phyloP scores from a whole-genome alignment of 306 rosid genomes.

The Cicer pinnatifidum region DNA sequence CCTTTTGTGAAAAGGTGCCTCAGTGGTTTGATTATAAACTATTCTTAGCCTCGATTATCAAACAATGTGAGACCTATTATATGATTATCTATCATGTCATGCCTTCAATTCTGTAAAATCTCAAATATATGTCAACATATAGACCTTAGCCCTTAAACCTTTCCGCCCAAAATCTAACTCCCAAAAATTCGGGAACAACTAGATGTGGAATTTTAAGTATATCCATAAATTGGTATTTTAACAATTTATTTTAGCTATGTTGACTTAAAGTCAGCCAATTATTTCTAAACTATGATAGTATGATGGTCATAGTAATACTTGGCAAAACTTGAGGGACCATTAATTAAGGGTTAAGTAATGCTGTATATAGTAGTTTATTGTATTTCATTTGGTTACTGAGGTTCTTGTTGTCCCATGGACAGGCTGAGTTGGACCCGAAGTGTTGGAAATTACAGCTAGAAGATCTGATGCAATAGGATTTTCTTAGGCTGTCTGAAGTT shows the following conservation, averaged over 20 bases:
- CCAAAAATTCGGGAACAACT: too few relatives aligned
- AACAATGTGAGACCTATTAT: too few relatives aligned
- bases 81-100: too few relatives aligned
- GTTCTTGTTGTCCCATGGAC: constrained; percentile 45
- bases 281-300: constrained; percentile 20
- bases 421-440: constrained; percentile 91
- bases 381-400: constrained; percentile 28
- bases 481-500: constrained; percentile 20
- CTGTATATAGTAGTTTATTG: background rate
- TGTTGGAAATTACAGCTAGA: constrained; percentile 86
- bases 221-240: background rate
- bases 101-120: too few relatives aligned
- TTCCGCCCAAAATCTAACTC: too few relatives aligned
- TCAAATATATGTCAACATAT: too few relatives aligned
- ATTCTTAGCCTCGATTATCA: too few relatives aligned
- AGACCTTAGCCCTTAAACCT: too few relatives aligned
- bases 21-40: too few relatives aligned
- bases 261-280: constrained; percentile 18
- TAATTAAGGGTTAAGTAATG: constrained; percentile 2
- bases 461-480: constrained; percentile 60
- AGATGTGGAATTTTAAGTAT: too few relatives aligned
- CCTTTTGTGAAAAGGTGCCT: too few relatives aligned
- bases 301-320: constrained; percentile 11
- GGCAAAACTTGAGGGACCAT: background rate
- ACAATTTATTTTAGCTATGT: background rate